These are phyloP conservation scores for Wickerhamomyces mucosus DNA, from an alignment of 805 yeast species.

Conservation along the genomic window DNA sequence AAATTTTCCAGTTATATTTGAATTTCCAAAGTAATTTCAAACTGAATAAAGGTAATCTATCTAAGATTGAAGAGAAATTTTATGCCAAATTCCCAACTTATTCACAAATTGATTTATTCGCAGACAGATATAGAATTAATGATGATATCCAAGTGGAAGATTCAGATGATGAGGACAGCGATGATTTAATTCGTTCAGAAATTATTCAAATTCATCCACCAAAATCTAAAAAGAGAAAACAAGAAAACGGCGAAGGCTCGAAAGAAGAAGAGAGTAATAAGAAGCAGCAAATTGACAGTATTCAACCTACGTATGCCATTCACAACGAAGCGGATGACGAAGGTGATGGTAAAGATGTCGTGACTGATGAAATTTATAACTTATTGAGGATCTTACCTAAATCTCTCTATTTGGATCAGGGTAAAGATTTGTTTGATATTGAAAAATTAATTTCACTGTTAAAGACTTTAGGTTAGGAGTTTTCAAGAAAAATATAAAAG, in stretches of 20 bases:
- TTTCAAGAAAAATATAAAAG: too few species aligned
- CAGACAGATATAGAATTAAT: constrained; percentile 27
- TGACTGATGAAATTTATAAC: constrained; percentile 35
- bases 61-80: constrained; percentile 57
- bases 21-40: constrained; percentile 63
- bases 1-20: constrained; percentile 49
- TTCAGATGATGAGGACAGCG: constrained; percentile 1
- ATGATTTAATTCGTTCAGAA: constrained; percentile 15
- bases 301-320: too few species aligned
- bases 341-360: constrained; percentile 4
- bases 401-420: constrained; percentile 36
- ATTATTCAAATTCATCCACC: constrained; percentile 2
- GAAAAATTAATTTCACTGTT: constrained; percentile 29
- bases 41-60: constrained; percentile 51
- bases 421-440: constrained; percentile 42
- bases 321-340: too few species aligned
- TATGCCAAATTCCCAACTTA: constrained; percentile 57
- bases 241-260: constrained; percentile 11
- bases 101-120: constrained; percentile 24
- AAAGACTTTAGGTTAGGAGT: not conserved
- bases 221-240: constrained; percentile 8
- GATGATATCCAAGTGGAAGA: not conserved
- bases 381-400: constrained; percentile 48
- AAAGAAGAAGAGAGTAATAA: constrained; percentile 2
- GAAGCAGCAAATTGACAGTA: too few species aligned